phyloP scores from a whole-genome alignment of 169 alveolate species.

The Perkinsus chesapeaki region DNA sequence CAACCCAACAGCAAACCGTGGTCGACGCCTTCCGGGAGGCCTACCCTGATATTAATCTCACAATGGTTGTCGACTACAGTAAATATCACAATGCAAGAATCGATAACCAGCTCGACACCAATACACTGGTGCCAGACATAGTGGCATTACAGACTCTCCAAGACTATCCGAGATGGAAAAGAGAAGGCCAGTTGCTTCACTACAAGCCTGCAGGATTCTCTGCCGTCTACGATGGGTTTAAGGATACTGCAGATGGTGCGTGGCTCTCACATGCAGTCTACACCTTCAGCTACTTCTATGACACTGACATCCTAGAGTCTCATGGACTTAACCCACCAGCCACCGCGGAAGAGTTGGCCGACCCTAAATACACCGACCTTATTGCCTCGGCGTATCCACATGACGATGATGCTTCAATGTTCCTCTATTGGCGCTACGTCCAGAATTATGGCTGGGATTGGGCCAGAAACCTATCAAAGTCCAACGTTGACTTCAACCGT shows the following conservation, averaged over 20 bases:
- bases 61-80: neutral
- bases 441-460: neutral
- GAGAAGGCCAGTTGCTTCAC: neutral
- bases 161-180: neutral
- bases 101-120: neutral
- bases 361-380: neutral
- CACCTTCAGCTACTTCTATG: neutral
- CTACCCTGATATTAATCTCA: neutral
- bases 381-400: neutral
- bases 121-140: neutral
- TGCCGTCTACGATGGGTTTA: neutral
- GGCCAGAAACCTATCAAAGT: neutral
- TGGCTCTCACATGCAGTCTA: neutral
- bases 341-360: neutral
- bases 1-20: neutral
- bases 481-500: neutral
- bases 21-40: neutral
- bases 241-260: neutral
- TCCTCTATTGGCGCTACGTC: neutral
- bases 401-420: neutral
- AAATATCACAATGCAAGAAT: neutral
- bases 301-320: neutral
- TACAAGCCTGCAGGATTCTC: neutral
- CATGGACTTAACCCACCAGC: neutral
- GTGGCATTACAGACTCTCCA: neutral